These are phyloP conservation scores for Physcomitrellopsis africana DNA, from an alignment of 225 moss, liverwort and hornwort genomes.

Conservation along the genomic window DNA sequence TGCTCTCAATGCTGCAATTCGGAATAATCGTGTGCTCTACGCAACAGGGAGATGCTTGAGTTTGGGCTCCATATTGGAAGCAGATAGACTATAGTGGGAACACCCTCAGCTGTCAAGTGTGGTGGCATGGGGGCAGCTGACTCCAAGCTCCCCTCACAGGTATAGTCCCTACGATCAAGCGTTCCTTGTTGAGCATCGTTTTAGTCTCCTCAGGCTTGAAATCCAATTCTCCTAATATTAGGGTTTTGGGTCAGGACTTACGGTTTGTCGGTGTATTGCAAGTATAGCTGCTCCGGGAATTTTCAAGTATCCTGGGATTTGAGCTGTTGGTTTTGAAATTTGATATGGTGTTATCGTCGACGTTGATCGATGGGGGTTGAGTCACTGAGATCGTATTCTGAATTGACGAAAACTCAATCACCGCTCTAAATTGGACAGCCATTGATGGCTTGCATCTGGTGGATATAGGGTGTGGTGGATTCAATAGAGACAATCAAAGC, in stretches of 20 bases:
- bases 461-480: conserved; percentile 45
- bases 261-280: too few relatives aligned
- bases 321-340: conserved; percentile 6
- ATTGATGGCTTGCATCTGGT: conserved; percentile 8
- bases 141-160: conserved; percentile 36
- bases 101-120: background rate
- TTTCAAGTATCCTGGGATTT: background rate
- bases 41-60: background rate
- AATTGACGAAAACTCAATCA: background rate
- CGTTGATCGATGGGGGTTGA: background rate
- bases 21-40: background rate
- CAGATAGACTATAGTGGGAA: conserved; percentile 2
- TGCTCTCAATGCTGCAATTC: background rate
- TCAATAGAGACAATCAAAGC: conserved; percentile 48
- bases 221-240: background rate
- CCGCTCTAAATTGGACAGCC: background rate
- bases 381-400: background rate
- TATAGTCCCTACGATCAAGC: background rate
- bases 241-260: background rate
- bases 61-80: background rate
- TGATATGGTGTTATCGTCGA: conserved; percentile 1
- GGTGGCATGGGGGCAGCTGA: conserved; percentile 39
- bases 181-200: background rate
- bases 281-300: too few relatives aligned
- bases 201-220: background rate